Base-by-base conservation (phyloP, 352 stramenopile genomes). In the Globisporangium barbulae region DNA sequence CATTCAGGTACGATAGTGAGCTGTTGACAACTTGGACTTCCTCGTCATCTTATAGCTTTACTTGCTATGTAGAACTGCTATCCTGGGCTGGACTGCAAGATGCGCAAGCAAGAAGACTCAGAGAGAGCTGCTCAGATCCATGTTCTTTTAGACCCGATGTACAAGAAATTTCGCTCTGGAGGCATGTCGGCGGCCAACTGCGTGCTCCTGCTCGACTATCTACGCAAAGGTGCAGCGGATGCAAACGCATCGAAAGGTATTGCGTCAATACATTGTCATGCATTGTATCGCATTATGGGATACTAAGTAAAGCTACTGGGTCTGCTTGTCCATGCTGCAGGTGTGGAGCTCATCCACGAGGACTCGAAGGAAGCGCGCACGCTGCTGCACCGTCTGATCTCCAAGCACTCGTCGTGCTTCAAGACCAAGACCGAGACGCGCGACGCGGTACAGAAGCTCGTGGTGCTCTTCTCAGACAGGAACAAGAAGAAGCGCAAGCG, bases 401-500 rank as follows among this genome's bases (percentile, higher is more conserved):
- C 82, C 15, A 85, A 81, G 22, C 57, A 67, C 28, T 83, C 79
- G 8, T 74, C 78, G 22, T 77, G 70, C 31, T 80, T 93, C 57
- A 85, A 82, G 59, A 90, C 83, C 7, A 81, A 83, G 52, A 91
- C 85, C 0, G 77, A 90, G 53, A 75, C 48, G n/a, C 72, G 71
- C 8, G 56, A 65, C 44, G 72, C 73, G n/a, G 47, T 72, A 2
- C 73, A 88, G 68, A 72, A 63, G 45, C 60, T 92, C 19, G 68
- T 90, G 44, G 85, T 82, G 7, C 72, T 76, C 33, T 90, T 94
- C 39, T 78, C 81, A 21, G 71, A 79, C 12, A 79, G 87, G 44
- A 87, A 59, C 59, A 72, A 59, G 48, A 89, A 90, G 53, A 90
- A 90, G 57, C 83, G 85, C 28, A 94, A 94, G 65, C 85, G 80